These are phyloP conservation scores for Sporothrix pseudoabietina DNA, from an alignment of 2,329 filamentous ascomycete genomes.

Conservation along the genomic window DNA sequence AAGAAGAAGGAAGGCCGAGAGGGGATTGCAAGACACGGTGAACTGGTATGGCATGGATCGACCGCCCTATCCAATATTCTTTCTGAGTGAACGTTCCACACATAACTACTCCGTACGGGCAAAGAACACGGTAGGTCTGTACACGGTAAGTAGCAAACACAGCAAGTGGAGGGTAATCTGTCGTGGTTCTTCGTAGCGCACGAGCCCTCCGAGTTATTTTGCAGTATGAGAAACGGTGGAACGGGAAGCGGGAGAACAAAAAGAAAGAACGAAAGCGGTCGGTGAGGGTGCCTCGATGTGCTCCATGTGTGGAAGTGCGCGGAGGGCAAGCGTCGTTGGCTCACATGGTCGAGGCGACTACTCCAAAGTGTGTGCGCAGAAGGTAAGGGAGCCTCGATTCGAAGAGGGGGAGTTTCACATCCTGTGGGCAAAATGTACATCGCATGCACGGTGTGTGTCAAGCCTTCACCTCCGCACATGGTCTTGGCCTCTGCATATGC, in stretches of 20 bases:
- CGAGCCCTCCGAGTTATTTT: neutral
- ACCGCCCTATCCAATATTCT: neutral
- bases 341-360: neutral
- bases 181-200: neutral
- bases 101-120: neutral
- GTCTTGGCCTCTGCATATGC: neutral
- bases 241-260: neutral
- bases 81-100: neutral
- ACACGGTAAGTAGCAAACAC: neutral
- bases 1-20: neutral
- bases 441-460: neutral
- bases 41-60: neutral
- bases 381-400: neutral
- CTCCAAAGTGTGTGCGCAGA: neutral
- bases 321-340: neutral
- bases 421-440: neutral
- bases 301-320: conserved; percentile 13
- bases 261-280: neutral
- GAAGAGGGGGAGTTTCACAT: neutral
- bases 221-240: neutral
- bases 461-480: neutral
- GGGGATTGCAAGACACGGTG: neutral
- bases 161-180: neutral
- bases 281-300: neutral
- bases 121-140: neutral